These are phyloP conservation scores for Drechslerella coelobrocha DNA, from an alignment of 2,329 filamentous ascomycete species.

Conservation along the genomic window DNA sequence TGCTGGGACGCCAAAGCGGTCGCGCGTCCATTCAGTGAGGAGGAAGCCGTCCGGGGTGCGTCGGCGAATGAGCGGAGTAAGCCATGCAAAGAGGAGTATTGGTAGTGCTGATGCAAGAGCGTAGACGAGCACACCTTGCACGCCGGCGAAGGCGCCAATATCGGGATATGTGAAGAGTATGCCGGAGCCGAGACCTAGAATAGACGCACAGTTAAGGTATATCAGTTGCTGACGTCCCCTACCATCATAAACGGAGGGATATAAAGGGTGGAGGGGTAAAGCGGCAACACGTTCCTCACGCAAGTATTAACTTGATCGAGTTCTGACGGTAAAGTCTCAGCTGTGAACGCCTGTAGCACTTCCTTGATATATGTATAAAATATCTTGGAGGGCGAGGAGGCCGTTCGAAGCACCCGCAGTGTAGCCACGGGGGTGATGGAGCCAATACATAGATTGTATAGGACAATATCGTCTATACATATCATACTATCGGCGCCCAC, in stretches of 20 bases:
- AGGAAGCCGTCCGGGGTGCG: constrained; percentile 86
- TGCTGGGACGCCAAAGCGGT: constrained; percentile 74
- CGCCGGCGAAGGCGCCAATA: constrained; percentile 76
- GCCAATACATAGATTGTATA: not conserved
- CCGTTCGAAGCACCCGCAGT: constrained; percentile 53
- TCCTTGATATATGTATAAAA: not conserved
- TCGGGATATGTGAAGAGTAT: constrained; percentile 84
- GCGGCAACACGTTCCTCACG: constrained; percentile 97
- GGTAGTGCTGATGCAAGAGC: constrained; percentile 75
- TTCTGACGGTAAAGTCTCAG: constrained; percentile 95
- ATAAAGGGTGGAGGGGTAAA: constrained; percentile 63
- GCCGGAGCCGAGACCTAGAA: constrained; percentile 77
- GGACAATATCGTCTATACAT: not conserved
- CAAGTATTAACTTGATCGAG: constrained; percentile 99
- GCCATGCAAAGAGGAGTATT: constrained; percentile 73
- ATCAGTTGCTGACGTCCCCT: constrained; percentile 34
- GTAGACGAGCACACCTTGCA: constrained; percentile 80
- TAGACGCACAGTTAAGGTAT: constrained; percentile 50
- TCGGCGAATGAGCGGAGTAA: constrained; percentile 77
- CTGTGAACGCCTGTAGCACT: constrained; percentile 62
- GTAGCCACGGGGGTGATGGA: constrained; percentile 54
- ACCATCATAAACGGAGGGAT: constrained; percentile 53
- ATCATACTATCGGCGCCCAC: not conserved
- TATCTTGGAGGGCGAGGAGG: constrained; percentile 3
- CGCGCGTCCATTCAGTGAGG: constrained; percentile 81